Conservation (phyloP, 2,329 filamentous ascomycete genomes). For the Ophiostoma ulmi region DNA sequence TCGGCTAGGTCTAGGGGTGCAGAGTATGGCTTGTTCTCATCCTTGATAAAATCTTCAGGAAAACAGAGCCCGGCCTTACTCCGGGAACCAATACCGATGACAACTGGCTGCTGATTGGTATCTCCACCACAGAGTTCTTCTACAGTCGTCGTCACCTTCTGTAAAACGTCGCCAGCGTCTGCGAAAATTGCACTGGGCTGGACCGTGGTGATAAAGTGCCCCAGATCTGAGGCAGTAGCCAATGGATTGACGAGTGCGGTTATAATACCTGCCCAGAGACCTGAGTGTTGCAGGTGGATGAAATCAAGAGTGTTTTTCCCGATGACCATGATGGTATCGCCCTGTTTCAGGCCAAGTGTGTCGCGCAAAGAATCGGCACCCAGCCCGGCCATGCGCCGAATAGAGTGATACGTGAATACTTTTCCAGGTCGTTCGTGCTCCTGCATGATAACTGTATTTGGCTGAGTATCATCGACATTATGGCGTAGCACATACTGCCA, state of each 20-base stretch:
- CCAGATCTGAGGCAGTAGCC: conserved; percentile 7
- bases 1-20: not conserved
- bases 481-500: conserved; percentile 19
- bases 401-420: not conserved
- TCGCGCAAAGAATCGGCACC: not conserved
- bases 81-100: not conserved
- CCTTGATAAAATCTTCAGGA: conserved; percentile 14
- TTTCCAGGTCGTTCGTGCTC: conserved; percentile 17
- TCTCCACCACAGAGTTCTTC: not conserved
- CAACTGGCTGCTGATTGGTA: not conserved
- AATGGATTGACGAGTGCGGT: conserved; percentile 16
- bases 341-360: not conserved
- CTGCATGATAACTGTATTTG: conserved; percentile 16
- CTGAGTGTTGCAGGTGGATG: conserved; percentile 6
- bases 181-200: conserved; percentile 12
- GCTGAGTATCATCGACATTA: conserved; percentile 18
- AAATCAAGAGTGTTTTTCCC: conserved; percentile 17
- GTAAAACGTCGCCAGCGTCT: conserved; percentile 10
- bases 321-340: conserved; percentile 13
- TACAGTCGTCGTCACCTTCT: not conserved
- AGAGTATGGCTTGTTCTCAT: not conserved
- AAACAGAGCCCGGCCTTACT: not conserved
- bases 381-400: conserved; percentile 1
- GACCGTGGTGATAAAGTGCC: conserved; percentile 17
- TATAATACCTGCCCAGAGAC: conserved; percentile 14